Conservation (phyloP, 2,329 filamentous ascomycete species). For the Colletotrichum costaricense region DNA sequence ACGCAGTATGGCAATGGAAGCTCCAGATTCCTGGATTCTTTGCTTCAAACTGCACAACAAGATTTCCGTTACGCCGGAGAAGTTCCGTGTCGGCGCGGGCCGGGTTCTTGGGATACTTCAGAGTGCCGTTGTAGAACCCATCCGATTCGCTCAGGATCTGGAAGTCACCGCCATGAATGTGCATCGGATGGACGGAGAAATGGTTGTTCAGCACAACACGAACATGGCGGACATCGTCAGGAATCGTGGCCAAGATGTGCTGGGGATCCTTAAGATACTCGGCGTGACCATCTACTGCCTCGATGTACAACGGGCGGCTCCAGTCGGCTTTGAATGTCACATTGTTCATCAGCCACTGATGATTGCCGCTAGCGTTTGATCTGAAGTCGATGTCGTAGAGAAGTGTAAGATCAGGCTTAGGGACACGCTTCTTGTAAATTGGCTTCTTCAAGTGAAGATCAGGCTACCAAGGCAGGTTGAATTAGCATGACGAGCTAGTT, state of each 20-base stretch:
- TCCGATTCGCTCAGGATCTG: slow-evolving; percentile 57
- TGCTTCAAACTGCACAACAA: slow-evolving; percentile 57
- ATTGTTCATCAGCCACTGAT: slow-evolving; percentile 23
- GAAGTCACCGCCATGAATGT: slow-evolving; percentile 72
- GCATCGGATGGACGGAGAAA: slow-evolving; percentile 71
- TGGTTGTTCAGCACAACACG: slow-evolving; percentile 70
- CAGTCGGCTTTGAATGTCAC: slow-evolving; percentile 31
- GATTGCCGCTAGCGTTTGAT: slow-evolving; percentile 18
- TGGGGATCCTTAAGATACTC: slow-evolving; percentile 23
- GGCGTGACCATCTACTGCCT: slow-evolving; percentile 7
- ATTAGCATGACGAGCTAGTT: not conserved
- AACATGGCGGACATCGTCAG: slow-evolving; percentile 45
- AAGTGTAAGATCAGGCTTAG: slow-evolving; percentile 14
- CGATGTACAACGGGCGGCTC: slow-evolving; percentile 20
- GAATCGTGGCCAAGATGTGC: slow-evolving; percentile 22
- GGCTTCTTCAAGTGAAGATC: slow-evolving; percentile 12
- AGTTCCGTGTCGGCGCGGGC: slow-evolving; percentile 24
- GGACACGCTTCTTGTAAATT: slow-evolving; percentile 22
- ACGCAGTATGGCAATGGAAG: slow-evolving; percentile 63
- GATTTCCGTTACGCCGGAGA: slow-evolving; percentile 40
- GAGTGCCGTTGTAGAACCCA: slow-evolving; percentile 38
- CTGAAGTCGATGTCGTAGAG: slow-evolving; percentile 11
- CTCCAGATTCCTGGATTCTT: slow-evolving; percentile 59
- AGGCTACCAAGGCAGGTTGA: not conserved
- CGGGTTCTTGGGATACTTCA: slow-evolving; percentile 24